Evolutionary conservation across 1,284 basidiomycete genomes (phyloP).

Genomic region (Leucoagaricus sp.): DNA sequence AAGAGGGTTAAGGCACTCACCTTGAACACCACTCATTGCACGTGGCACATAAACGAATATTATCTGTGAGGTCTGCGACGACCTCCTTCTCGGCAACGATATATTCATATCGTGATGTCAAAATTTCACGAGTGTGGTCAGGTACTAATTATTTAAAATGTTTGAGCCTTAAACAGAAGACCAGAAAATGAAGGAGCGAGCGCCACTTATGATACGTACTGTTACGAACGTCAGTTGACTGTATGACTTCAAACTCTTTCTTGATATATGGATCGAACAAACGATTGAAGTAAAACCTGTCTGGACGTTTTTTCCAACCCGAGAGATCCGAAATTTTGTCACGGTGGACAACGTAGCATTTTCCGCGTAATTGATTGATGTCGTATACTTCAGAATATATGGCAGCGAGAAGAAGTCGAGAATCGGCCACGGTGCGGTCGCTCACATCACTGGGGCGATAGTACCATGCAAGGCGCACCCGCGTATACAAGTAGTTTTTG

Average conservation of each 20-base stretch:
- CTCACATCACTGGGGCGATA: slow-evolving; percentile 90
- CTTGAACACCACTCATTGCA: slow-evolving; percentile 89
- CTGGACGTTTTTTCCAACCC: slow-evolving; percentile 94
- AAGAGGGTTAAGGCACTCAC: slow-evolving; percentile 47
- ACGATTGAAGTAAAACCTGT: slow-evolving; percentile 93
- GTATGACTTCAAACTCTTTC: slow-evolving; percentile 96
- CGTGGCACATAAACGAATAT: slow-evolving; percentile 81
- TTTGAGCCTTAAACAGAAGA: slow-evolving; percentile 17
- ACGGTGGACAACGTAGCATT: slow-evolving; percentile 91
- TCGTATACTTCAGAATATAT: slow-evolving; percentile 96
- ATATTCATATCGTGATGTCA: slow-evolving; percentile 89
- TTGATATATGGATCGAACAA: slow-evolving; percentile 98
- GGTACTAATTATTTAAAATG: slow-evolving; percentile 58
- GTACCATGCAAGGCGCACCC: slow-evolving; percentile 91
- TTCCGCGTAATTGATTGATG: slow-evolving; percentile 87
- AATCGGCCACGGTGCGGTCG: slow-evolving; percentile 83
- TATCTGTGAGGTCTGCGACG: slow-evolving; percentile 87
- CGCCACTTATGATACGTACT: slow-evolving; percentile 53
- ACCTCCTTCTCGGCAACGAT: slow-evolving; percentile 93
- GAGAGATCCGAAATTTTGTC: slow-evolving; percentile 93
- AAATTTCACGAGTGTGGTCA: slow-evolving; percentile 71
- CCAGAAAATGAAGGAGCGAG: slow-evolving; percentile 12
- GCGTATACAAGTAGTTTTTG: slow-evolving; percentile 67
- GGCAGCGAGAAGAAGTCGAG: slow-evolving; percentile 87
- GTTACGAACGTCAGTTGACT: slow-evolving; percentile 85